These are phyloP conservation scores for Termitomyces eurrhizus DNA, from an alignment of 768 basidiomycete species.

Conservation along the genomic window DNA sequence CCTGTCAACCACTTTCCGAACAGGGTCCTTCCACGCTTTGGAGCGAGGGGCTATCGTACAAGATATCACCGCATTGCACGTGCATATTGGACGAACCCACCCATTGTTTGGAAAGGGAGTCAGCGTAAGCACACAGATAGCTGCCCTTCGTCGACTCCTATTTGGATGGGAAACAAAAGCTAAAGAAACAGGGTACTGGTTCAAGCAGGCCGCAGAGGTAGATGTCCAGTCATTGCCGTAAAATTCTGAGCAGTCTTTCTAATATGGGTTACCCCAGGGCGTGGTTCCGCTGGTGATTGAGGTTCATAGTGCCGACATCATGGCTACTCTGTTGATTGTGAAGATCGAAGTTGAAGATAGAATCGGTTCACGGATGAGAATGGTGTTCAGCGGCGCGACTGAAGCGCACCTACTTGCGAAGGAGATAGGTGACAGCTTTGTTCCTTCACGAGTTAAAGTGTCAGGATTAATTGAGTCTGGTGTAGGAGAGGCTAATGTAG, in stretches of 20 bases:
- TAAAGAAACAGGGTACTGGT: conserved; percentile 50
- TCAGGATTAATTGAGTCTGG: not conserved
- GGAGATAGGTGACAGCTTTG: conserved; percentile 46
- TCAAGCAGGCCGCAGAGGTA: conserved; percentile 55
- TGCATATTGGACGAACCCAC: conserved; percentile 43
- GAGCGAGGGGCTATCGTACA: conserved; percentile 58
- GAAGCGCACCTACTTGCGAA: conserved; percentile 66
- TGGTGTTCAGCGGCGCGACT: conserved; percentile 58
- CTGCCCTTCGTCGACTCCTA: conserved; percentile 57
- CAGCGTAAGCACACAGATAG: conserved; percentile 67
- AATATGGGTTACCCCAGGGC: conserved; percentile 35
- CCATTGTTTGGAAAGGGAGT: conserved; percentile 29
- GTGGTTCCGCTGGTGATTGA: conserved; percentile 64
- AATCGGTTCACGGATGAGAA: conserved; percentile 52
- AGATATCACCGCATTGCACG: conserved; percentile 58
- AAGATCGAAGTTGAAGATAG: conserved; percentile 63
- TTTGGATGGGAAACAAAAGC: conserved; percentile 46
- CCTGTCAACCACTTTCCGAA: conserved; percentile 57
- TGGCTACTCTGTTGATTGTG: conserved; percentile 64
- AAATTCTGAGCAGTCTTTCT: conserved; percentile 1
- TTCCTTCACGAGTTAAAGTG: not conserved
- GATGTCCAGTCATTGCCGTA: conserved; percentile 3
- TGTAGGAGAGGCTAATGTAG: conserved; percentile 43
- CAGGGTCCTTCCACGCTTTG: conserved; percentile 54
- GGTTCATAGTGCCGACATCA: conserved; percentile 67